phyloP scores from a whole-genome alignment of 148 eudicot species.

The Suaeda aralocaspica region DNA sequence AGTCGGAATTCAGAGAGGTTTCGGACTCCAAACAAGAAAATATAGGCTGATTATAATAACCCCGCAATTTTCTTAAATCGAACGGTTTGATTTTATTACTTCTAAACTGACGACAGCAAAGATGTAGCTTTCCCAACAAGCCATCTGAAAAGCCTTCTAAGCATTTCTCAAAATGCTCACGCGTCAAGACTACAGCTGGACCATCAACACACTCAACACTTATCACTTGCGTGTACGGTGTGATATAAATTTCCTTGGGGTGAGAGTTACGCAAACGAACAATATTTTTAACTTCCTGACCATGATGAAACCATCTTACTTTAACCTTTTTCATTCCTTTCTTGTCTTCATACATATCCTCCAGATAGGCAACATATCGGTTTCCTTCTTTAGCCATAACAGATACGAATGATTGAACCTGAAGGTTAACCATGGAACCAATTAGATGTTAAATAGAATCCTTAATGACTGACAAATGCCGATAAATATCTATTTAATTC shows the following conservation, averaged over 20 bases:
- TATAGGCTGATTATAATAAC: constrained; percentile 73
- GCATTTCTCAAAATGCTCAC: constrained; percentile 77
- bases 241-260: constrained; percentile 91
- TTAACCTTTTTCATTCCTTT: constrained; percentile 92
- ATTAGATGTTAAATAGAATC: background rate
- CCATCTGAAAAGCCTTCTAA: constrained; percentile 49
- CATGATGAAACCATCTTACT: constrained; percentile 96
- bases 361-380: constrained; percentile 81
- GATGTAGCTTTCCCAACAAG: constrained; percentile 56
- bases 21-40: constrained; percentile 70
- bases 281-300: constrained; percentile 73
- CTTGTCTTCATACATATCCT: constrained; percentile 96
- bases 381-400: constrained; percentile 95
- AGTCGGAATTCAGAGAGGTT: constrained; percentile 28
- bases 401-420: constrained; percentile 87
- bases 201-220: constrained; percentile 98
- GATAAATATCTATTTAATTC: too few relatives aligned
- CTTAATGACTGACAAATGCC: background rate
- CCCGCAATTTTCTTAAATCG: constrained; percentile 75
- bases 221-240: constrained; percentile 85
- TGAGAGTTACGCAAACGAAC: constrained; percentile 62
- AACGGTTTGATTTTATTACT: constrained; percentile 77
- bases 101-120: constrained; percentile 81
- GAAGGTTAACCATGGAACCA: constrained; percentile 14
- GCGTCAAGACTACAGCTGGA: constrained; percentile 81